A percentile compares a stretch with the other conserved stretches of the same genome.
phyloP scores from a whole-genome alignment of 345 rosid genomes.

The Luvunga scandens region DNA sequence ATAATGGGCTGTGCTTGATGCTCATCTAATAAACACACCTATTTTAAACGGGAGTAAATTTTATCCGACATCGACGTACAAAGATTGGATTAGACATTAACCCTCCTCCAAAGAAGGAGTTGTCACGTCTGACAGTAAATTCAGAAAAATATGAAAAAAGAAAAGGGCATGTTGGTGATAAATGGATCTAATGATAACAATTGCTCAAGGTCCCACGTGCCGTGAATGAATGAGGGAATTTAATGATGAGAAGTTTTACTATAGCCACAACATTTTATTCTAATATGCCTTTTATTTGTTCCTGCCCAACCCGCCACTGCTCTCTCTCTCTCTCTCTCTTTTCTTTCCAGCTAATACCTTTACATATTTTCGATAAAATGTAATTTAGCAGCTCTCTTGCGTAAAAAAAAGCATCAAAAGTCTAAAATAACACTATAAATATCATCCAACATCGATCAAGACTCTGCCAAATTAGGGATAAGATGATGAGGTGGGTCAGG shows the following conservation, averaged over 20 bases:
- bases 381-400: too few relatives aligned
- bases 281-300: background rate
- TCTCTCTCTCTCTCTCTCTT: background rate
- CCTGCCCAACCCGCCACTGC: background rate
- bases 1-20: too few relatives aligned
- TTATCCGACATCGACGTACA: too few relatives aligned
- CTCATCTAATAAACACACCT: too few relatives aligned
- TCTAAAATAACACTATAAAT: too few relatives aligned
- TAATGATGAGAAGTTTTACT: constrained; percentile 5
- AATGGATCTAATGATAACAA: background rate
- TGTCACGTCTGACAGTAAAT: too few relatives aligned
- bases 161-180: background rate
- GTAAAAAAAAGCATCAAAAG: too few relatives aligned
- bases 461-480: background rate
- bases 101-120: too few relatives aligned
- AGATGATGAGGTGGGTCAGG: background rate
- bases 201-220: background rate
- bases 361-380: background rate
- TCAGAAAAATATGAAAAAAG: too few relatives aligned
- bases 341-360: background rate
- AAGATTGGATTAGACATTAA: too few relatives aligned
- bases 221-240: background rate
- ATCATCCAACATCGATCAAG: background rate
- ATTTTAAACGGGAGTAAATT: too few relatives aligned
- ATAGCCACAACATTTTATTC: constrained; percentile 2